These are phyloP conservation scores for Albophoma yamanashiensis DNA, from an alignment of 2,329 filamentous ascomycete species.

Conservation along the genomic window DNA sequence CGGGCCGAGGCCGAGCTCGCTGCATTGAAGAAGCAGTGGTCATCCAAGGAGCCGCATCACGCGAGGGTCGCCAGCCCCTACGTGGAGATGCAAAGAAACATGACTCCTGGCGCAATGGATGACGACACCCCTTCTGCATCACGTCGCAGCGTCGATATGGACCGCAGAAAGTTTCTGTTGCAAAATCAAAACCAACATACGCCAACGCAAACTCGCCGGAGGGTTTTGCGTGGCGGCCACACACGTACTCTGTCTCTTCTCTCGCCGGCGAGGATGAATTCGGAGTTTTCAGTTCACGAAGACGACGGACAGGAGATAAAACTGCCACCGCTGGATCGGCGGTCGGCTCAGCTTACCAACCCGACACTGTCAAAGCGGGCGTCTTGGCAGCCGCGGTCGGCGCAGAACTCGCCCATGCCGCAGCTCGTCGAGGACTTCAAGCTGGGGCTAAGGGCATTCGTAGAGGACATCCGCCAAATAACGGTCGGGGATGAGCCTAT, in stretches of 20 bases:
- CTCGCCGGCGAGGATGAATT: conserved; percentile 49
- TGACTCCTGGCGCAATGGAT: conserved; percentile 6
- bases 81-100: conserved; percentile 2
- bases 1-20: conserved; percentile 70
- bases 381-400: conserved; percentile 46
- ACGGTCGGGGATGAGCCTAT: conserved; percentile 90
- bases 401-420: conserved; percentile 41
- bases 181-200: conserved; percentile 34
- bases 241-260: conserved; percentile 65
- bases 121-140: conserved; percentile 22
- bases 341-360: conserved; percentile 23
- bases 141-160: conserved; percentile 49
- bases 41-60: conserved; percentile 62
- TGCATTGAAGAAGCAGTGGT: conserved; percentile 75
- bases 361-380: conserved; percentile 41
- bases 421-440: conserved; percentile 85
- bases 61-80: conserved; percentile 45
- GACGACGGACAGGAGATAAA: conserved; percentile 19
- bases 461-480: conserved; percentile 89
- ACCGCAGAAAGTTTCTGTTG: conserved; percentile 61
- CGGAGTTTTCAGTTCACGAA: conserved; percentile 31
- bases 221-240: conserved; percentile 58
- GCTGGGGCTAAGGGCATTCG: conserved; percentile 84
- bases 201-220: conserved; percentile 36
- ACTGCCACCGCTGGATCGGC: conserved; percentile 18